Evolutionary conservation across 2,329 filamentous ascomycete species (phyloP).

Genomic region (Lachnellula hyalina): DNA sequence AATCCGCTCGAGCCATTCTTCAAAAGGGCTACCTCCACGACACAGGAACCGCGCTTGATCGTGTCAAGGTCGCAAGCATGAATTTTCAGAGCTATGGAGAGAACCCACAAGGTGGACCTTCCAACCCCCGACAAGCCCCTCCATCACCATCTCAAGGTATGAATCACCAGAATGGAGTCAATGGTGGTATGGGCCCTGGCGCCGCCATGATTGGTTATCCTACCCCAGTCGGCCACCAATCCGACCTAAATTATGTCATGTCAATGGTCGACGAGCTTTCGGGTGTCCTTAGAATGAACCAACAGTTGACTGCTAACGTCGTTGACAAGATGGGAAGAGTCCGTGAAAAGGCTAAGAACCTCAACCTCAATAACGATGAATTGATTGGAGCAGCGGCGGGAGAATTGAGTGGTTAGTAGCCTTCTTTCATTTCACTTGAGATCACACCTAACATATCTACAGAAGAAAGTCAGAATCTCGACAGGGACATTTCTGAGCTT

Average conservation of each 20-base stretch:
- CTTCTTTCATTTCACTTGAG: neutral
- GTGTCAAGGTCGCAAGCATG: constrained; percentile 4
- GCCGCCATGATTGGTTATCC: constrained; percentile 34
- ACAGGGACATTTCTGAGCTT: constrained; percentile 55
- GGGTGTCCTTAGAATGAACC: constrained; percentile 31
- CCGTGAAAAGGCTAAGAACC: constrained; percentile 48
- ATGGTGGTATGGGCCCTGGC: constrained; percentile 25
- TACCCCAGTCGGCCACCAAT: constrained; percentile 62
- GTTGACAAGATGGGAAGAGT: constrained; percentile 58
- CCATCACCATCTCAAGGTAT: constrained; percentile 29
- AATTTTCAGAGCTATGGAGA: constrained; percentile 26
- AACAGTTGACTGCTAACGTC: constrained; percentile 59
- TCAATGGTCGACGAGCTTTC: constrained; percentile 62
- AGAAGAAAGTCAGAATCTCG: constrained; percentile 57
- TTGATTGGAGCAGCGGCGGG: constrained; percentile 50
- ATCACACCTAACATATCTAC: constrained; percentile 8
- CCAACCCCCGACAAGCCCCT: constrained; percentile 27
- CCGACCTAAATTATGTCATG: constrained; percentile 64
- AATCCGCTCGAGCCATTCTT: neutral
- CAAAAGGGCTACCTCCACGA: neutral
- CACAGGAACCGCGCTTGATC: neutral
- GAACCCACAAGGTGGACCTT: constrained; percentile 15
- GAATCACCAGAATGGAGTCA: constrained; percentile 29
- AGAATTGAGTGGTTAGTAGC: constrained; percentile 48
- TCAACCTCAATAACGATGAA: constrained; percentile 52